These are phyloP conservation scores for Rhizoclosmatium globosum DNA, from an alignment of 192 early-diverging fungal species.

Conservation along the genomic window DNA sequence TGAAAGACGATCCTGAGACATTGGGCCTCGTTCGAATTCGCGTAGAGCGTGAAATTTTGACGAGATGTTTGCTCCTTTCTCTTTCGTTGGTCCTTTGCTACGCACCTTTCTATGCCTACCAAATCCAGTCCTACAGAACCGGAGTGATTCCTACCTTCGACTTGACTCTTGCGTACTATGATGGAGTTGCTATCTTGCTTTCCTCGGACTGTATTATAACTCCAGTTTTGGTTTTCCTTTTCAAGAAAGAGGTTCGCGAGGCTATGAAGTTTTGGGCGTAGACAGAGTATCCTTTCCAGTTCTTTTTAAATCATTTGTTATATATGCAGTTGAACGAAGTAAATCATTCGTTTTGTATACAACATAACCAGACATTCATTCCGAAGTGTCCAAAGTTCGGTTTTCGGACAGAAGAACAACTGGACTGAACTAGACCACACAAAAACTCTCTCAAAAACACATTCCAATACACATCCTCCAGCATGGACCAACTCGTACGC, in stretches of 20 bases:
- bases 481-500: constrained; percentile 6
- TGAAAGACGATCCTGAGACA: not conserved
- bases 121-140: not conserved
- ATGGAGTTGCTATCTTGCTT: not conserved
- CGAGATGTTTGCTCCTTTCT: constrained; percentile 8
- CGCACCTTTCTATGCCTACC: constrained; percentile 13
- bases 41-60: constrained; percentile 14
- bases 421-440: too few species aligned
- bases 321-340: too few species aligned
- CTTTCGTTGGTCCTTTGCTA: constrained; percentile 5
- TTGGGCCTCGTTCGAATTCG: not conserved
- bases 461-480: too few species aligned
- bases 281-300: not conserved
- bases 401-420: too few species aligned
- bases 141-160: not conserved
- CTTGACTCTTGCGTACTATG: not conserved
- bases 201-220: constrained; percentile 6
- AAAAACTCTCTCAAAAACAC: too few species aligned
- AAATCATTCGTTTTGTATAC: too few species aligned
- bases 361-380: too few species aligned
- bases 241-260: constrained; percentile 10
- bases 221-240: constrained; percentile 10
- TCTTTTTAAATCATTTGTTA: too few species aligned
- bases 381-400: too few species aligned
- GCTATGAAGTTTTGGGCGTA: constrained; percentile 20